phyloP scores from a whole-genome alignment of 805 yeast genomes.

The Candida endomychidarum region DNA sequence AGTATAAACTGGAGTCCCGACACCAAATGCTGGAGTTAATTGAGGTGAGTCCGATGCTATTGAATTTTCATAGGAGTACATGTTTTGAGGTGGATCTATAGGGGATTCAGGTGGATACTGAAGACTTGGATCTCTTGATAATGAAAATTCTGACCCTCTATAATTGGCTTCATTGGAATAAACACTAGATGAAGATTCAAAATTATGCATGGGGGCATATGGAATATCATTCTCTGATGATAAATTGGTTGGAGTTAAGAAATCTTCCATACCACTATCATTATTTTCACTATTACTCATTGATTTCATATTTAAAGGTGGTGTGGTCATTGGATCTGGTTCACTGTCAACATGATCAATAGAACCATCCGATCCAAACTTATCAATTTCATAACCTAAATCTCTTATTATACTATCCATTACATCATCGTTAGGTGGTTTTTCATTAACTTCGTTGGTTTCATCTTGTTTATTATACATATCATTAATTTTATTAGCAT shows the following conservation, averaged over 20 bases:
- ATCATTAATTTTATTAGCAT: constrained; percentile 6
- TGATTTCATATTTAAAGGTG: not conserved
- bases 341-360: not conserved
- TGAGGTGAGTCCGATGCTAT: constrained; percentile 4
- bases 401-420: constrained; percentile 5
- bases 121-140: not conserved
- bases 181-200: constrained; percentile 8
- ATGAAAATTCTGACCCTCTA: not conserved
- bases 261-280: not conserved
- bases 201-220: not conserved
- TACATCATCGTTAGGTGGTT: not conserved
- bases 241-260: not conserved
- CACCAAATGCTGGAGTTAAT: not conserved
- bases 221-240: constrained; percentile 10
- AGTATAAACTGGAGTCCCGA: constrained; percentile 1
- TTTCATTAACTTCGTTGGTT: no score
- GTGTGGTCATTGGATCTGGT: not conserved
- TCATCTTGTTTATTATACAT: not conserved
- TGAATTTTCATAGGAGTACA: constrained; percentile 6
- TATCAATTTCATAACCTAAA: constrained; percentile 6
- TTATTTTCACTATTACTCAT: not conserved
- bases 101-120: constrained; percentile 20
- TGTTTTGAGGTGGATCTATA: constrained; percentile 15
- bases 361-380: not conserved
- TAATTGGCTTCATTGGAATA: constrained; percentile 2